Base-by-base conservation (phyloP, 495 filamentous ascomycete genomes). In the Chaetomidium leptoderma region DNA sequence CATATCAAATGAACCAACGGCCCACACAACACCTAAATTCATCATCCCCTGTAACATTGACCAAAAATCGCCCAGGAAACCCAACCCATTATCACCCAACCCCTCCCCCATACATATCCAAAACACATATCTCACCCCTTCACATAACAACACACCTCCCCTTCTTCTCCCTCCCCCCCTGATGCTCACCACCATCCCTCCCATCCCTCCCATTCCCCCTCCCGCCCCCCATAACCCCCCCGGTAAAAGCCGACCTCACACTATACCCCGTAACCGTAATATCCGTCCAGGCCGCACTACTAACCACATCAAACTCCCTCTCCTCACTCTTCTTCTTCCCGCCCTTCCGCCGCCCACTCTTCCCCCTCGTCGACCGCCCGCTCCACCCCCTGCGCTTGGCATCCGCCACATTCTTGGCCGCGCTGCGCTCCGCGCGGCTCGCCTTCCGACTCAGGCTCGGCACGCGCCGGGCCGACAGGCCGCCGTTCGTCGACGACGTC, bases 121-220 rank as follows among this genome's bases (percentile, higher is more conserved):
- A 35, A 6, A 44, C 39, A 9, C 36, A 17, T 26, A 21, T 2
- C 46, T 11, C 27, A 10, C 21, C n/a, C 8, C 14, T 17, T 27
- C 13, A 84, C 81, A 84, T 84, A 37, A 83, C 69, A 16, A 71
- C 58, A 60, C 82, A 85, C 54, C 79, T 83, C 60, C 66, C 74
- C 6, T 75, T 76, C 56, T 69, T 33, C 16, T 29, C 33, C 40
- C 39, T 37, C 14, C 27, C 39, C 33, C 48, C 40, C 30, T 39
- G n/a, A n/a, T n/a, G n/a, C n/a, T n/a, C n/a, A n/a, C n/a, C n/a
- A n/a, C n/a, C n/a, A n/a, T 33, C 42, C 43, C 21, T n/a, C 14
- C 35, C 36, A 13, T 16, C 40, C 39, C 29, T 3, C 11, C 7
- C 21, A 21, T 35, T 35, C 19, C 57, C 17, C 23, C 65, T 10